phyloP scores from a whole-genome alignment of 176 grass and related monocot species.

The Carex scoparia region DNA sequence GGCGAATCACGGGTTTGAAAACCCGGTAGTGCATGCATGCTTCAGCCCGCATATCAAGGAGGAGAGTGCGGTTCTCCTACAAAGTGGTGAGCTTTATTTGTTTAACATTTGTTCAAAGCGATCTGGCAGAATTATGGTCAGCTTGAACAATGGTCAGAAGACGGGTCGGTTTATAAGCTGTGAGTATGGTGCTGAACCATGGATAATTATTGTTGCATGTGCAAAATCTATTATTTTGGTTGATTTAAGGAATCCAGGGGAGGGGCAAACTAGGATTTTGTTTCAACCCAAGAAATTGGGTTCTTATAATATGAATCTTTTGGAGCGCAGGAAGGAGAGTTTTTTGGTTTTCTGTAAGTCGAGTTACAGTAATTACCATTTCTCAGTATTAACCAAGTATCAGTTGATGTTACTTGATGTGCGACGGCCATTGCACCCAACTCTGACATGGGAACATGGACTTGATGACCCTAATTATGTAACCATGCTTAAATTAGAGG shows the following conservation, averaged over 20 bases:
- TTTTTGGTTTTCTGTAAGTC: conserved; percentile 79
- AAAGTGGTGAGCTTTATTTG: conserved; percentile 66
- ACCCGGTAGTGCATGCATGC: conserved; percentile 48
- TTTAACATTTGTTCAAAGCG: conserved; percentile 44
- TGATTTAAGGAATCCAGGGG: conserved; percentile 50
- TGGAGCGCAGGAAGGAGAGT: conserved; percentile 27
- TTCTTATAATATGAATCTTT: conserved; percentile 23
- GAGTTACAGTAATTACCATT: conserved; percentile 54
- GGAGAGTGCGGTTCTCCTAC: conserved; percentile 51
- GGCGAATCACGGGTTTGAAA: conserved; percentile 54
- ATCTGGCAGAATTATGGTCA: conserved; percentile 42
- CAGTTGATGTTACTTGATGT: conserved; percentile 63
- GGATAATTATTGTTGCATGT: conserved; percentile 50
- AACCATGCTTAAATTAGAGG: conserved; percentile 59
- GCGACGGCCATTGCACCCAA: conserved; percentile 40
- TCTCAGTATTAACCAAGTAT: conserved; percentile 49
- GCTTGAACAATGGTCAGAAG: conserved; percentile 28
- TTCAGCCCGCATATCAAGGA: conserved; percentile 61
- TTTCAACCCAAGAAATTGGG: conserved; percentile 33
- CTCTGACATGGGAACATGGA: conserved; percentile 62
- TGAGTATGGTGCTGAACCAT: conserved; percentile 59
- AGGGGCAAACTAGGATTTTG: conserved; percentile 30
- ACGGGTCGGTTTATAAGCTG: conserved; percentile 56
- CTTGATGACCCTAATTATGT: conserved; percentile 52
- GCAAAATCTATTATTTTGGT: conserved; percentile 45